These are phyloP conservation scores for Aspergillus sp. DNA, from an alignment of 2,329 filamentous ascomycete genomes.

Conservation along the genomic window DNA sequence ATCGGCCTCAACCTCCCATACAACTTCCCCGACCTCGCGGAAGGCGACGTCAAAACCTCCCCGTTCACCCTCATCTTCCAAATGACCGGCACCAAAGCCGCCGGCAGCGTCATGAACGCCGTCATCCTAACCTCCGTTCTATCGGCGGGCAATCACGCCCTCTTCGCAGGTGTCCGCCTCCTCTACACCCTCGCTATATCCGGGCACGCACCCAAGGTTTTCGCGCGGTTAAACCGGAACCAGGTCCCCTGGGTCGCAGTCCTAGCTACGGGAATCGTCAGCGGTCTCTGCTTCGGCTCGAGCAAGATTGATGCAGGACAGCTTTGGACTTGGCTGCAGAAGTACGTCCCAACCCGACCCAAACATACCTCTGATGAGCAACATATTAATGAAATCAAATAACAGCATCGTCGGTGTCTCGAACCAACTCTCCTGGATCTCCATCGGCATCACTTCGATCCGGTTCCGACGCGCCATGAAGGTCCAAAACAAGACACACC, in stretches of 20 bases:
- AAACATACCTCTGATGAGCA: too few relatives aligned
- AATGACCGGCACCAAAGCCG: slow-evolving; percentile 54
- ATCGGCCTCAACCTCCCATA: slow-evolving; percentile 63
- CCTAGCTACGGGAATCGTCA: slow-evolving; percentile 54
- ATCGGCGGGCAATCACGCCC: slow-evolving; percentile 59
- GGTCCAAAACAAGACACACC: slow-evolving; percentile 60
- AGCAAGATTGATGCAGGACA: slow-evolving; percentile 66
- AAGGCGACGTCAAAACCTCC: slow-evolving; percentile 48
- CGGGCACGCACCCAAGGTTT: slow-evolving; percentile 56
- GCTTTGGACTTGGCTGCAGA: slow-evolving; percentile 67
- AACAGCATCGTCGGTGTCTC: slow-evolving; percentile 63
- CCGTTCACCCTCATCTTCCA: slow-evolving; percentile 64
- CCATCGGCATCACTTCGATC: slow-evolving; percentile 64
- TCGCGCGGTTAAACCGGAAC: slow-evolving; percentile 52
- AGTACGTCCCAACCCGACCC: slow-evolving; percentile 40
- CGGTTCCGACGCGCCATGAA: slow-evolving; percentile 62
- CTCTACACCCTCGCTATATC: slow-evolving; percentile 59
- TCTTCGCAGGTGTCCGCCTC: slow-evolving; percentile 58
- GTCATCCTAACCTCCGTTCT: slow-evolving; percentile 61
- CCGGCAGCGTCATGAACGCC: slow-evolving; percentile 61
- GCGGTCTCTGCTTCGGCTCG: slow-evolving; percentile 63
- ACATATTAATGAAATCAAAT: not conserved
- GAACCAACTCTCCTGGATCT: slow-evolving; percentile 64
- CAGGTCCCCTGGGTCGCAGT: slow-evolving; percentile 57
- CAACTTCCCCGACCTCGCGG: slow-evolving; percentile 47